phyloP scores from a whole-genome alignment of 2,329 filamentous ascomycete species.

The Cadophora sp. region DNA sequence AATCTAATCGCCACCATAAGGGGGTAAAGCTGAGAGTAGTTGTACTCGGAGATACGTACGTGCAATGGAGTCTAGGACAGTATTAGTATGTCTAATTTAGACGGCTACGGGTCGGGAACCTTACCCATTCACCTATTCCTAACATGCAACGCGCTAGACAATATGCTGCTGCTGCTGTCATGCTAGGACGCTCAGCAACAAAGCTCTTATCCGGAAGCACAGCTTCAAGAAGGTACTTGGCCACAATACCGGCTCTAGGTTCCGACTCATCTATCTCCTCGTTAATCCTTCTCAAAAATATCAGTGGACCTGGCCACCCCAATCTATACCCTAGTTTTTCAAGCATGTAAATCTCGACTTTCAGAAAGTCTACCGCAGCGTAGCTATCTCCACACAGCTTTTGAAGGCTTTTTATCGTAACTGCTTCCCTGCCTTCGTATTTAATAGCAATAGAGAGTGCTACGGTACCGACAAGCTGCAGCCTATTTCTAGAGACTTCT shows the following conservation, averaged over 20 bases:
- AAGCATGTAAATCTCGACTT: conserved; percentile 98
- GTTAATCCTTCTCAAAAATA: conserved; percentile 94
- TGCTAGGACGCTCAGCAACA: conserved; percentile 89
- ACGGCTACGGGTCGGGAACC: conserved; percentile 41
- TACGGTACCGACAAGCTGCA: conserved; percentile 95
- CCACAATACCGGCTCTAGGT: conserved; percentile 89
- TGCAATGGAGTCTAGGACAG: conserved; percentile 75
- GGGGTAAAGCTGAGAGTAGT: conserved; percentile 80
- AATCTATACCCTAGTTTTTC: conserved; percentile 95
- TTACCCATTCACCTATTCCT: conserved; percentile 91
- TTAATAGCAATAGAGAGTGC: conserved; percentile 96
- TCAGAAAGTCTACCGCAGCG: conserved; percentile 88
- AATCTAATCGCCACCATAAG: conserved; percentile 87
- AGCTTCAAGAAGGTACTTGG: conserved; percentile 97
- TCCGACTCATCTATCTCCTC: conserved; percentile 97
- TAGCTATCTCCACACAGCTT: conserved; percentile 98
- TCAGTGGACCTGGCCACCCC: conserved; percentile 99
- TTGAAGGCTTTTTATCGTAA: conserved; percentile 90
- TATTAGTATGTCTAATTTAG: conserved; percentile 27
- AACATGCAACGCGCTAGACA: conserved; percentile 89
- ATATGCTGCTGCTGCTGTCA: conserved; percentile 88
- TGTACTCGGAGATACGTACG: conserved; percentile 93
- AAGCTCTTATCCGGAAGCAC: conserved; percentile 99
- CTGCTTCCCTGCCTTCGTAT: conserved; percentile 99
- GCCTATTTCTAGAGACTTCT: conserved; percentile 91